Percentiles rank a stretch among this genome's conserved stretches.
These are phyloP conservation scores for Tricholoma saponaceum DNA, from an alignment of 768 basidiomycete species.

Conservation along the genomic window DNA sequence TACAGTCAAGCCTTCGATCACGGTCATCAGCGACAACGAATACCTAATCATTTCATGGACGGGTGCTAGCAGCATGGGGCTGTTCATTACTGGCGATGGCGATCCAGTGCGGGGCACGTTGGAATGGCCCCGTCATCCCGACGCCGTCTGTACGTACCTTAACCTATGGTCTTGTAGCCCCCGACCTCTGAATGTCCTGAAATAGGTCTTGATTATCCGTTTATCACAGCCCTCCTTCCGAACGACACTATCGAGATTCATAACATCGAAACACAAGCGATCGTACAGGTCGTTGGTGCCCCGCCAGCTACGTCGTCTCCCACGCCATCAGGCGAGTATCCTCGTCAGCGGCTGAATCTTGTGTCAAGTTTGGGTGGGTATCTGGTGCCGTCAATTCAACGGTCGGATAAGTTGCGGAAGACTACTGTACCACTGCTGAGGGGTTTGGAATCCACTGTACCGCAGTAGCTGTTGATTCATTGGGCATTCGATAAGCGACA, in stretches of 20 bases:
- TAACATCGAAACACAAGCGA: constrained; percentile 66
- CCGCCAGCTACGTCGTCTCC: constrained; percentile 27
- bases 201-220: constrained; percentile 77
- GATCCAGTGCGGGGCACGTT: constrained; percentile 90
- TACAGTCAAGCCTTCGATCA: constrained; percentile 61
- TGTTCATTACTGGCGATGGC: constrained; percentile 81
- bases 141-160: constrained; percentile 60
- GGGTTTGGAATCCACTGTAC: not conserved
- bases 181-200: not conserved
- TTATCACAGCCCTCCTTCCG: constrained; percentile 72
- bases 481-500: constrained; percentile 54
- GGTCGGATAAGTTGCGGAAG: constrained; percentile 42
- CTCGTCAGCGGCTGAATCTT: constrained; percentile 28
- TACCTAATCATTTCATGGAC: constrained; percentile 87
- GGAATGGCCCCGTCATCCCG: constrained; percentile 79
- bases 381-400: constrained; percentile 45
- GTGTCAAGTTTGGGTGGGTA: constrained; percentile 41
- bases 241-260: constrained; percentile 82
- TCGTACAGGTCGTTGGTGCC: constrained; percentile 65
- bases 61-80: constrained; percentile 72
- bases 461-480: constrained; percentile 28
- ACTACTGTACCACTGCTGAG: constrained; percentile 31
- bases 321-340: constrained; percentile 16
- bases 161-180: not conserved
- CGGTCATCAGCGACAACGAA: constrained; percentile 71